A percentile compares a stretch with the other conserved stretches of the same genome.
Conservation (phyloP, 371 early-diverging fungal species). For the Rozella allomycis region DNA sequence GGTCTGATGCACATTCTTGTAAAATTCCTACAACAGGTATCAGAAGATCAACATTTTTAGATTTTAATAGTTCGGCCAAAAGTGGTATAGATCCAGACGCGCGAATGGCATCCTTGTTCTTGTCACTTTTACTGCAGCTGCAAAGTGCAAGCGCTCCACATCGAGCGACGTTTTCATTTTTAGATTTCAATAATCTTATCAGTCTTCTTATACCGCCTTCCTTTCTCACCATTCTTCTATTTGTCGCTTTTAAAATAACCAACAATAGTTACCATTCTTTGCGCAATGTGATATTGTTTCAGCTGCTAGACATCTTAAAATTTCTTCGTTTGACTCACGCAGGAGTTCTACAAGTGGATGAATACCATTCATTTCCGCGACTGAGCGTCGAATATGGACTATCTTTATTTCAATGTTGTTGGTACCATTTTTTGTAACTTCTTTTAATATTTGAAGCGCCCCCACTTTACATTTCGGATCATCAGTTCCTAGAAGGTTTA, state of each 20-base stretch:
- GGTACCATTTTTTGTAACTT: slow-evolving; percentile 25
- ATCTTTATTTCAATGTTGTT: not conserved
- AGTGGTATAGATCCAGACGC: slow-evolving; percentile 28
- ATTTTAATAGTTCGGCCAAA: slow-evolving; percentile 26
- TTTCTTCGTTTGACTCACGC: slow-evolving; percentile 17
- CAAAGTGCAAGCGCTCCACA: slow-evolving; percentile 29
- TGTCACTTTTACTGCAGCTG: slow-evolving; percentile 25
- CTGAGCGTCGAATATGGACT: slow-evolving; percentile 26
- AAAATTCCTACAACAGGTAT: slow-evolving; percentile 35
- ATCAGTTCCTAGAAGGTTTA: slow-evolving; percentile 32
- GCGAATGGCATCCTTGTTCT: slow-evolving; percentile 33
- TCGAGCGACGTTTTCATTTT: slow-evolving; percentile 25
- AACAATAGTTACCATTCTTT: slow-evolving; percentile 15
- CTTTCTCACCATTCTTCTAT: slow-evolving; percentile 20
- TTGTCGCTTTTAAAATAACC: slow-evolving; percentile 9
- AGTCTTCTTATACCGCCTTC: slow-evolving; percentile 29
- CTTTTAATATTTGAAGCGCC: slow-evolving; percentile 24
- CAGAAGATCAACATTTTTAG: slow-evolving; percentile 22
- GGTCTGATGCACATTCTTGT: slow-evolving; percentile 29
- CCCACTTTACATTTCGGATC: slow-evolving; percentile 32
- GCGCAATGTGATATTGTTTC: slow-evolving; percentile 34
- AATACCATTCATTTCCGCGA: slow-evolving; percentile 28
- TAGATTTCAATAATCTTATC: slow-evolving; percentile 21
- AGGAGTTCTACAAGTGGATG: slow-evolving; percentile 27
- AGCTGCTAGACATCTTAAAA: slow-evolving; percentile 30